A percentile compares a stretch with the other conserved stretches of the same genome.
These are phyloP conservation scores for Vigna unguiculata DNA, from an alignment of 306 rosid species.

Conservation along the genomic window DNA sequence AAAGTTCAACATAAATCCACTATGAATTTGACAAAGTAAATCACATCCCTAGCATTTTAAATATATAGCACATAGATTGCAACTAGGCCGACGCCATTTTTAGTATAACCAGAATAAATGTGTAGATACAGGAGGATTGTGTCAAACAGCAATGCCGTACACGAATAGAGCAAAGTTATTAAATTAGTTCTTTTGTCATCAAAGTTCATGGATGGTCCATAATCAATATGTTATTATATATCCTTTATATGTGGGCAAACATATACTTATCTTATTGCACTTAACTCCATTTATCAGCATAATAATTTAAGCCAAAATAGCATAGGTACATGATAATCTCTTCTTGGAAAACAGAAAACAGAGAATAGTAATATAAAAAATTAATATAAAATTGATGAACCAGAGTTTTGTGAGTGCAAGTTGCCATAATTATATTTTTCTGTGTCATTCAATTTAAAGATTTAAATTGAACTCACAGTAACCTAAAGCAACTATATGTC, in stretches of 20 bases:
- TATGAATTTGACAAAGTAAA: not conserved
- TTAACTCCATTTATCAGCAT: slow-evolving; percentile 4
- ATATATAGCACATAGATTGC: not conserved
- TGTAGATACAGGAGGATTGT: slow-evolving; percentile 9
- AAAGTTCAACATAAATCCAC: not conserved
- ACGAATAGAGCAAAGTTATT: slow-evolving; percentile 2
- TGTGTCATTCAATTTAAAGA: slow-evolving; percentile 13
- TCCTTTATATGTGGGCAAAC: slow-evolving; percentile 15
- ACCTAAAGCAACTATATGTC: slow-evolving; percentile 18
- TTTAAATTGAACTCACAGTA: not conserved
- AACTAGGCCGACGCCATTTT: not conserved
- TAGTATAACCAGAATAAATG: slow-evolving; percentile 12
- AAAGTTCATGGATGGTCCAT: not conserved
- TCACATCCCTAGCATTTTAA: slow-evolving; percentile 3
- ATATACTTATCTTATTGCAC: slow-evolving; percentile 28
- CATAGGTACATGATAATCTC: not conserved
- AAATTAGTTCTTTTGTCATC: not conserved
- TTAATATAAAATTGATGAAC: slow-evolving; percentile 10
- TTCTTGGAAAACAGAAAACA: no score
- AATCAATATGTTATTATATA: slow-evolving; percentile 13
- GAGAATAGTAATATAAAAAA: not conserved
- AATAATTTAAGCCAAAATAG: slow-evolving; percentile 1
- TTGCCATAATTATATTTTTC: not conserved
- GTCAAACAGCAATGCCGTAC: slow-evolving; percentile 21
- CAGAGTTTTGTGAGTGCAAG: not conserved